Percentiles rank a stretch among this genome's conserved stretches.
Conservation (phyloP, 1,284 basidiomycete species). For the Tilletia walkeri region DNA sequence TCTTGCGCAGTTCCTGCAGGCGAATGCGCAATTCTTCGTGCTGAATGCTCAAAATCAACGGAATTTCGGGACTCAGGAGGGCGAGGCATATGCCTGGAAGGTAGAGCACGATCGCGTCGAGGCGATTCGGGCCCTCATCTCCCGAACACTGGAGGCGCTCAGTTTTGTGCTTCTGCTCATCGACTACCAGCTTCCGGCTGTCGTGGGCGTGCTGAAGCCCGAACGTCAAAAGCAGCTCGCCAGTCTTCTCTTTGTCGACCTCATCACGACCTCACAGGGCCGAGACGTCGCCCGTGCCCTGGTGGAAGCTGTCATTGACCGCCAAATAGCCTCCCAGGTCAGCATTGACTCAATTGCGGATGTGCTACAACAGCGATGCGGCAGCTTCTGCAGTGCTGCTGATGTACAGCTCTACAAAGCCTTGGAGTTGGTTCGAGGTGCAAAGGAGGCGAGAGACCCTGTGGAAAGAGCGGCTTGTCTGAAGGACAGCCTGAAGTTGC, state of each 20-base stretch:
- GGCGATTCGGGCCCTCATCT: conserved; percentile 71
- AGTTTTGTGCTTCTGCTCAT: conserved; percentile 87
- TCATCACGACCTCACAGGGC: conserved; percentile 74
- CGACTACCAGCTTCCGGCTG: conserved; percentile 84
- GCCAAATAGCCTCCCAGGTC: conserved; percentile 92
- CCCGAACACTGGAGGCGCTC: conserved; percentile 64
- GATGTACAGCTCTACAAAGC: conserved; percentile 99
- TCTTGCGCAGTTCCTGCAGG: conserved; percentile 45
- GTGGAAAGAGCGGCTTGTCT: conserved; percentile 29
- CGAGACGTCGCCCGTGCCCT: conserved; percentile 79
- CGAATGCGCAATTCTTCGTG: conserved; percentile 48
- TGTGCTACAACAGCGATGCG: conserved; percentile 87
- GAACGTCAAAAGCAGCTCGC: conserved; percentile 36
- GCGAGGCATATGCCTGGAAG: conserved; percentile 55
- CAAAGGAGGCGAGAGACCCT: conserved; percentile 81
- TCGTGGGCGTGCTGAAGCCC: conserved; percentile 62
- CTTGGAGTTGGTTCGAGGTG: conserved; percentile 86
- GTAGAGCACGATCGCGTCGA: conserved; percentile 77
- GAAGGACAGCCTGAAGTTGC: conserved; percentile 62
- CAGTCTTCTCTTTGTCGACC: conserved; percentile 41
- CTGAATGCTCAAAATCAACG: conserved; percentile 24
- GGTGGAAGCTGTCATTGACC: conserved; percentile 92
- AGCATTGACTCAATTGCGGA: conserved; percentile 95
- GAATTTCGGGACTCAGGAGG: neutral
- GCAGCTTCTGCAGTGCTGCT: conserved; percentile 94